Conservation (phyloP, 2,329 filamentous ascomycete species). For the Septoria petroselini region DNA sequence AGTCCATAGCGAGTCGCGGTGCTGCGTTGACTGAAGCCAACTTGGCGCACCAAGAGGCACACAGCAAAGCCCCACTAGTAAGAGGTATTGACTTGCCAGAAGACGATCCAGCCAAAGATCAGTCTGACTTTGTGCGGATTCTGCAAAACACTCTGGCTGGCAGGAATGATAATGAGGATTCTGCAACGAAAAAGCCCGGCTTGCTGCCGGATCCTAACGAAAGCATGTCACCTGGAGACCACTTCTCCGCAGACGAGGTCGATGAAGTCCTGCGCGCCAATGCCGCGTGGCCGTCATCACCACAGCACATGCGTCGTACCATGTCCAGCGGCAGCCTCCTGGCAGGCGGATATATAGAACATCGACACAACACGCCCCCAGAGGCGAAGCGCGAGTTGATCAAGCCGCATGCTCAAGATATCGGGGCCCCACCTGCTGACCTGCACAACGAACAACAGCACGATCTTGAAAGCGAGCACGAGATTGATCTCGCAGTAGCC, state of each 20-base stretch:
- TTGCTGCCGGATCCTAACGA: not conserved
- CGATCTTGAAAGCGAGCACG: not conserved
- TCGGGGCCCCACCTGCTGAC: no score
- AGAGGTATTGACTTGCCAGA: constrained; percentile 33
- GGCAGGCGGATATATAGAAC: not conserved
- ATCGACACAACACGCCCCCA: not conserved
- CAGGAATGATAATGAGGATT: not conserved
- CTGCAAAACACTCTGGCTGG: constrained; percentile 19
- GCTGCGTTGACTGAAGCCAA: constrained; percentile 35
- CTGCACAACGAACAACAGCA: not conserved
- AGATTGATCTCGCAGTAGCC: constrained; percentile 7
- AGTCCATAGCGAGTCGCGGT: not conserved
- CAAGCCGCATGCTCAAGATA: not conserved
- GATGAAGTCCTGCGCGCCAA: constrained; percentile 13
- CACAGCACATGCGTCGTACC: constrained; percentile 5
- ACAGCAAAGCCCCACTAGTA: constrained; percentile 20
- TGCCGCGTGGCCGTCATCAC: constrained; percentile 21
- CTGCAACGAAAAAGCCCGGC: not conserved
- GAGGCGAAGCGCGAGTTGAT: no score
- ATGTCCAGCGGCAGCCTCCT: not conserved
- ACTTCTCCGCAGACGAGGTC: constrained; percentile 7
- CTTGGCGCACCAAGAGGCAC: constrained; percentile 35
- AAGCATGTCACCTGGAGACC: not conserved
- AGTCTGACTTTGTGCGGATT: constrained; percentile 28
- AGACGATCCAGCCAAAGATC: constrained; percentile 35